Percentiles rank a stretch among this genome's conserved stretches.
Conservation (phyloP, 177 flowering plant species). For the Telopea speciosissima region DNA sequence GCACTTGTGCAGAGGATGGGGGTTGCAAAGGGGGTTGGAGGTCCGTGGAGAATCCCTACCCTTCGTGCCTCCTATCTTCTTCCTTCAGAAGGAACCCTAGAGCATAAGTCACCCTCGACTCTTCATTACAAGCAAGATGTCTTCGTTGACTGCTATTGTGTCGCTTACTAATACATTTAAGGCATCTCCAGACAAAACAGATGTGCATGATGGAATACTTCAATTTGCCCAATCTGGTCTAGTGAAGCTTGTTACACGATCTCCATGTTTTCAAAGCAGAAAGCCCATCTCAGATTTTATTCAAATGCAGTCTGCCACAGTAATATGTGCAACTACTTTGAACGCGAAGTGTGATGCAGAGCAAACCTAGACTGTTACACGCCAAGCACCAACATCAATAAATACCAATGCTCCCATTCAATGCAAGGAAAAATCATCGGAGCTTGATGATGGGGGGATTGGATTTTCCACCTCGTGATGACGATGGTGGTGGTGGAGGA, state of each 20-base stretch:
- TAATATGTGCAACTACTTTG: conserved; percentile 14
- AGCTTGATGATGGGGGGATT: conserved; percentile 81
- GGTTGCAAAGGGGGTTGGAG: no score
- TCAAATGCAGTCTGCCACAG: conserved; percentile 2
- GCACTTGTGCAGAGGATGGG: no score
- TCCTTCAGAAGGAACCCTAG: no score
- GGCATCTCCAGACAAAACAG: conserved; percentile 9
- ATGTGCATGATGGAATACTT: not conserved
- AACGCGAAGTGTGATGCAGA: conserved; percentile 61
- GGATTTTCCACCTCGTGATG: conserved; percentile 93
- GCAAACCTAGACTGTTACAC: conserved; percentile 77
- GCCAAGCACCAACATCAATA: conserved; percentile 49
- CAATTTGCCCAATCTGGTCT: not conserved
- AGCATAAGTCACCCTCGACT: no score
- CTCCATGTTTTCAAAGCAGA: conserved; percentile 3
- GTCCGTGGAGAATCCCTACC: no score
- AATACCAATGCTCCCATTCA: conserved; percentile 62
- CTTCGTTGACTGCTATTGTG: no score
- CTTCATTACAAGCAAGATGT: no score
- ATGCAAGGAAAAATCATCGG: conserved; percentile 82
- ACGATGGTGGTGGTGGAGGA: conserved; percentile 91
- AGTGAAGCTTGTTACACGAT: not conserved
- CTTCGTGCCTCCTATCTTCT: no score
- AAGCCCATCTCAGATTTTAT: not conserved
- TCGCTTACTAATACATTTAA: no score